Evolutionary conservation across 2,329 filamentous ascomycete species (phyloP).

Genomic region (Alternaria sp.): DNA sequence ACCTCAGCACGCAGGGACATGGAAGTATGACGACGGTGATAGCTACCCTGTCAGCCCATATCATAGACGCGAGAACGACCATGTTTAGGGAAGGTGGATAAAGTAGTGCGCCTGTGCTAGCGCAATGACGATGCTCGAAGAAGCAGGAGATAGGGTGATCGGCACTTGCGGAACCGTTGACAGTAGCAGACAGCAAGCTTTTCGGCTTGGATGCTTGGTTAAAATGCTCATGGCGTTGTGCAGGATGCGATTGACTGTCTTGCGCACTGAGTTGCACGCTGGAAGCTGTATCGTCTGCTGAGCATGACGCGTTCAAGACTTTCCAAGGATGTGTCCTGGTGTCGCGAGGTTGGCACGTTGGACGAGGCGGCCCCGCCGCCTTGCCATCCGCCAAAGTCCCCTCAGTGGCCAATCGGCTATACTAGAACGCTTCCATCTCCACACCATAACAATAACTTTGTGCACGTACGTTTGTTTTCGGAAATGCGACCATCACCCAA

Average conservation of each 20-base stretch:
- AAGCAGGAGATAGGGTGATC: constrained; percentile 39
- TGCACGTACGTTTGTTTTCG: background rate
- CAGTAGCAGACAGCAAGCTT: constrained; percentile 20
- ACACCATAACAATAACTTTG: background rate
- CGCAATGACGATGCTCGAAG: constrained; percentile 24
- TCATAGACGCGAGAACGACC: constrained; percentile 15
- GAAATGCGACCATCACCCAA: background rate
- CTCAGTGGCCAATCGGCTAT: background rate
- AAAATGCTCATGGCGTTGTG: background rate
- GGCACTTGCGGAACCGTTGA: constrained; percentile 20
- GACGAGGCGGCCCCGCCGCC: background rate
- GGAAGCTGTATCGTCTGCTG: background rate
- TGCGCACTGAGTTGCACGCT: background rate
- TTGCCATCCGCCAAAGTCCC: background rate
- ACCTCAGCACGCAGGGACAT: background rate
- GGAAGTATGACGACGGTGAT: constrained; percentile 4
- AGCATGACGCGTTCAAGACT: constrained; percentile 2
- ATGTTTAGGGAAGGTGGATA: constrained; percentile 41
- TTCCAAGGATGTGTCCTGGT: background rate
- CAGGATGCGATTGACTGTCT: background rate
- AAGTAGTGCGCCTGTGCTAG: constrained; percentile 21
- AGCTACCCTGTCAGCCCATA: constrained; percentile 12
- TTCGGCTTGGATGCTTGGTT: constrained; percentile 7
- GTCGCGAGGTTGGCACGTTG: constrained; percentile 2
- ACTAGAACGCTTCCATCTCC: background rate